phyloP scores from a whole-genome alignment of 148 eudicot genomes.

The Nepenthes gracilis region DNA sequence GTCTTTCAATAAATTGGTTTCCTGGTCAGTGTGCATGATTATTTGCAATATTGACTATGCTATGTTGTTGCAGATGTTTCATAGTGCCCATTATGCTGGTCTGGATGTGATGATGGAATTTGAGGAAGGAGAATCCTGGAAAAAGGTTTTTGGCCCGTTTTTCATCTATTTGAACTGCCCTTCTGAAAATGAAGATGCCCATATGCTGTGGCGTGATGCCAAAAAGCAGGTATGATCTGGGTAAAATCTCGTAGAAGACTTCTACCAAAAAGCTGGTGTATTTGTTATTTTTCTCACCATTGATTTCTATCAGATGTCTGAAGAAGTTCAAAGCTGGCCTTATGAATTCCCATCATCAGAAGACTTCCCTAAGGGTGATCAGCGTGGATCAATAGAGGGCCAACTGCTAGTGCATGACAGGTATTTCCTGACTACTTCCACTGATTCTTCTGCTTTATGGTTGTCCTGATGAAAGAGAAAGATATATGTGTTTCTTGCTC shows the following conservation, averaged over 20 bases:
- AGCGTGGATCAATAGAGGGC: conserved; percentile 33
- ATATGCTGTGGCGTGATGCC: conserved; percentile 32
- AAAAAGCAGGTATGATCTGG: conserved; percentile 23
- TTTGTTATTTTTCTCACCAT: too few species aligned
- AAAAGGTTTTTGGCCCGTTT: conserved; percentile 40
- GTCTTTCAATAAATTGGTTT: too few species aligned
- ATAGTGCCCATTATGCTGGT: conserved; percentile 40
- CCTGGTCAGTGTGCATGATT: too few species aligned
- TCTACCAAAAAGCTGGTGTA: too few species aligned
- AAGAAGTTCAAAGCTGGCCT: conserved; percentile 43
- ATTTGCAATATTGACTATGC: neutral
- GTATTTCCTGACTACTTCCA: conserved; percentile 9
- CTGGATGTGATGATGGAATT: conserved; percentile 19
- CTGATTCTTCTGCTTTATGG: neutral
- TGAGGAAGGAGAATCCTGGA: conserved; percentile 41
- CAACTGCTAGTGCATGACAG: conserved; percentile 31
- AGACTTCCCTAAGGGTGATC: conserved; percentile 25
- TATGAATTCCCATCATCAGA: conserved; percentile 29
- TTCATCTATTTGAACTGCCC: conserved; percentile 33
- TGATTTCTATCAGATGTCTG: conserved; percentile 17
- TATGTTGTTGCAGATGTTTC: conserved; percentile 28
- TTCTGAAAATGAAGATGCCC: conserved; percentile 5
- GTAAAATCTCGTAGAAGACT: neutral
- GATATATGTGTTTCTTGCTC: neutral
- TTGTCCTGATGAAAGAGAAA: neutral